Evolutionary conservation across 176 grass and related monocot species (phyloP), one percentile per base, ranked within the genome.

Genomic region (Ensete glaucum): DNA sequence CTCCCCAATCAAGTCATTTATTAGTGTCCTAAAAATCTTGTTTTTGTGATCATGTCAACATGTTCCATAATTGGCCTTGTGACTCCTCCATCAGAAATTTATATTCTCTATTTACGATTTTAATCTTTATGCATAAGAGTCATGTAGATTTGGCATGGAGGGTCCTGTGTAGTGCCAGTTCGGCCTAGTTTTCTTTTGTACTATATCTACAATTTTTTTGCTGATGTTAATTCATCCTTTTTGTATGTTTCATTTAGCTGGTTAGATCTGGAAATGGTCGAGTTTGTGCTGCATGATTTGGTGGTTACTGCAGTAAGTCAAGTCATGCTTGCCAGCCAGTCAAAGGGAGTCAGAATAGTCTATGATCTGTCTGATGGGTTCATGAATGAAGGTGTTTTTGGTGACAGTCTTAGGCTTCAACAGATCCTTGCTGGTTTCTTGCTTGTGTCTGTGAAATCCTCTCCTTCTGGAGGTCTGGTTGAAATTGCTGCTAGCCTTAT

Each of bases 211-310:
- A 6, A 43, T 43, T 43, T 43, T 43, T 43, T 43, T 43, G 5
- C 34, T 43, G 4, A 43, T 54, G 1, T 56, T 3, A 23, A 50
- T 29, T 78, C 77, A 3, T 62, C 19, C 54, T 11, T 67, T 84
- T 12, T 68, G 12, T 77, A 13, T 64, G 22, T 53, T 86, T 52
- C 81, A 67, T 85, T 62, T 75, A 96, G 94, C 69, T 93, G 84
- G 29, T 79, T 98, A 77, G 94, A 98, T 84, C 72, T 98, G 80
- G 94, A 93, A 77, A 98, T 93, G 94, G 83, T 72, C 69, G 88
- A 98, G 75, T 98, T 98, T 85, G 69, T 79, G 3, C 74, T 98
- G 72, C 79, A 85, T 71, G 90, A 98, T 67, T 78, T 89, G 57
- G 78, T 93, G 80, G 73, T 84, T 58, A 84, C 83, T 86, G 90